Base-by-base conservation (phyloP, 352 stramenopile genomes). In the Pilasporangium apinafurcum region DNA sequence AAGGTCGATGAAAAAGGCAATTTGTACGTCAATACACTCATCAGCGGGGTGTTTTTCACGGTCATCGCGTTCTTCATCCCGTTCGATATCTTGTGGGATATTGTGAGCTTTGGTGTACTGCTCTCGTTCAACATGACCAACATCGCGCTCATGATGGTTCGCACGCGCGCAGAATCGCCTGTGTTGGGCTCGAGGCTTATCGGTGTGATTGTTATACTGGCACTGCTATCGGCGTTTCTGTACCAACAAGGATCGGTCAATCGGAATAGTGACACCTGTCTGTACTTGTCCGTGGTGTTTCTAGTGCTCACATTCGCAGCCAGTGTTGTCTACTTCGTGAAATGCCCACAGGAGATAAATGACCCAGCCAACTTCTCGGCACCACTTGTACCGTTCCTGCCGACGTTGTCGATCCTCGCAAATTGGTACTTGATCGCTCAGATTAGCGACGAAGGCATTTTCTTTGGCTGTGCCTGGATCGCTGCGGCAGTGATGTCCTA, bases 51-150 rank as follows among this genome's bases (percentile, higher is more conserved):
- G 20, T 44, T 64, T 3, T 50, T 58, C 38, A 42, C 47, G 12
- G 25, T 61, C 47, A 38, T 73, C 16, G 31, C 65, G 8, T 28
- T 72, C 13, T 25, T 68, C 27, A 37, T 79, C 8, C 65, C 65
- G 2, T 79, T 79, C 45, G 36, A 42, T 14, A 38, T 30, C 13
- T 37, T 82, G n/a, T 65, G 75, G 58, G 53, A 76, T 30, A 60
- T 79, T 25, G 68, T 81, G n/a, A 67, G 39, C 34, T 60, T 70
- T 25, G 68, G 66, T 32, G 67, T 81, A 13, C 37, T 82, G 12
- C 16, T 81, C 16, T 62, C 62, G 4, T 82, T 82, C 60, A 82
- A 68, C 57, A 37, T 76, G 24, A 63, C 68, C 14, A 82, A 80
- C 38, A 37, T 37, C 24, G 42, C 55, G 25, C 44, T 73, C 1